Percentiles rank a stretch among this genome's conserved stretches.
These are phyloP conservation scores for Suillus placidus DNA, from an alignment of 768 basidiomycete genomes.

Conservation along the genomic window DNA sequence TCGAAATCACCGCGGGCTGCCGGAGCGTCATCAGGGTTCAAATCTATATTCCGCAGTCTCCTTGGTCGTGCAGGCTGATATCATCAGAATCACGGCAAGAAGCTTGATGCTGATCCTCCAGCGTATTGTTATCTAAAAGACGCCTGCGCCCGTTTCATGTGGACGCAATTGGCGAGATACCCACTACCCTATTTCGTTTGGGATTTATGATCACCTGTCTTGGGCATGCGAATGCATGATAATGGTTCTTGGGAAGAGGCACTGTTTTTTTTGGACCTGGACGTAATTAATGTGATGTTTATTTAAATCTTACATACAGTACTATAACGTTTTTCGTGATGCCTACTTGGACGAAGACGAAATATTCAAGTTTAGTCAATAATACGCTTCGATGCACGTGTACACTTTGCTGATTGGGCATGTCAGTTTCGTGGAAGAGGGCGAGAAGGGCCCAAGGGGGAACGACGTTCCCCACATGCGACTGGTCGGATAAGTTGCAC, in stretches of 20 bases:
- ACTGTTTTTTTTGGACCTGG: not conserved
- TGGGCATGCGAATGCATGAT: not conserved
- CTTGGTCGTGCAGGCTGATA: not conserved
- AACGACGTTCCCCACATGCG: not conserved
- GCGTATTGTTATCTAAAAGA: not conserved
- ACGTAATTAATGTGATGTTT: not conserved
- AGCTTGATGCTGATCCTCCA: not conserved
- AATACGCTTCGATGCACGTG: not conserved
- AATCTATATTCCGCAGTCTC: conserved; percentile 4
- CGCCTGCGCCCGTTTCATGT: not conserved
- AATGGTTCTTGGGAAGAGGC: not conserved
- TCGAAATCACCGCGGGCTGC: not conserved
- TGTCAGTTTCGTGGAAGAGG: too few relatives aligned
- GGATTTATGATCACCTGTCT: not conserved
- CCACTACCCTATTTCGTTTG: not conserved
- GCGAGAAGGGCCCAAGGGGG: not conserved
- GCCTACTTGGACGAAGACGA: not conserved
- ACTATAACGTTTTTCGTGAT: not conserved
- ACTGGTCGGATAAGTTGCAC: not conserved
- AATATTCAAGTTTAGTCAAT: not conserved
- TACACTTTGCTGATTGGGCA: not conserved
- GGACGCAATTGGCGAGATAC: not conserved
- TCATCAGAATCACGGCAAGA: not conserved
- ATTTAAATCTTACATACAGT: not conserved
- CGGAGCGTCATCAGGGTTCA: not conserved